These are phyloP conservation scores for Monosporascus sp. DNA, from an alignment of 2,329 filamentous ascomycete genomes.

Conservation along the genomic window DNA sequence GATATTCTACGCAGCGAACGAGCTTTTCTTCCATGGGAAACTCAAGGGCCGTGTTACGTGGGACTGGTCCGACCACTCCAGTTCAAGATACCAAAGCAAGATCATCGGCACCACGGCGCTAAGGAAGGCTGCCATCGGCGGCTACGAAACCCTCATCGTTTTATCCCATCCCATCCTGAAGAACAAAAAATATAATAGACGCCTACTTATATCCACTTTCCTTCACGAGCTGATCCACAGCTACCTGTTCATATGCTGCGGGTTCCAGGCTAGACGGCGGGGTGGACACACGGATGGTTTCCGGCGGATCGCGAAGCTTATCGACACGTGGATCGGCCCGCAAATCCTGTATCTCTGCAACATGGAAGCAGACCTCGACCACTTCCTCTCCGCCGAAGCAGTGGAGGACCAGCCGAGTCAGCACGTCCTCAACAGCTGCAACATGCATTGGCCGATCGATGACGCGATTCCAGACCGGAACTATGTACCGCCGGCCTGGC, in stretches of 20 bases:
- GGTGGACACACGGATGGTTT: slow-evolving; percentile 60
- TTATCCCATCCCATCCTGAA: slow-evolving; percentile 55
- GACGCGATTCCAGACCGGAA: no score
- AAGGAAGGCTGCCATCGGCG: slow-evolving; percentile 41
- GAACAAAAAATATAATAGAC: slow-evolving; percentile 50
- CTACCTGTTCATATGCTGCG: slow-evolving; percentile 59
- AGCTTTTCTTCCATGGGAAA: slow-evolving; percentile 55
- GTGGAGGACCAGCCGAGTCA: slow-evolving; percentile 8
- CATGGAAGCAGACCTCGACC: slow-evolving; percentile 56
- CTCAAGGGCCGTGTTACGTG: slow-evolving; percentile 54
- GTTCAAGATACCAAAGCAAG: slow-evolving; percentile 38
- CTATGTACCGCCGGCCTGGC: no score
- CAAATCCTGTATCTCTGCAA: slow-evolving; percentile 50
- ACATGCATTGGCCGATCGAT: slow-evolving; percentile 13
- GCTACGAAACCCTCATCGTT: slow-evolving; percentile 59
- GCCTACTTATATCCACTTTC: slow-evolving; percentile 59
- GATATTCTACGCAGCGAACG: slow-evolving; percentile 57
- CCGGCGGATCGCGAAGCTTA: slow-evolving; percentile 50
- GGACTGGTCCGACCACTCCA: slow-evolving; percentile 49
- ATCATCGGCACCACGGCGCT: slow-evolving; percentile 61
- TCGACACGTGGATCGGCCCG: slow-evolving; percentile 56
- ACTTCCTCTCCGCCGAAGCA: slow-evolving; percentile 34
- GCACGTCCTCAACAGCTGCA: slow-evolving; percentile 16
- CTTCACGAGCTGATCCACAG: slow-evolving; percentile 64
- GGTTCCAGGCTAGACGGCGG: slow-evolving; percentile 47